Percentiles rank a stretch among this genome's conserved stretches.
Conservation (phyloP, 2,329 filamentous ascomycete species). For the Botrytis porri region DNA sequence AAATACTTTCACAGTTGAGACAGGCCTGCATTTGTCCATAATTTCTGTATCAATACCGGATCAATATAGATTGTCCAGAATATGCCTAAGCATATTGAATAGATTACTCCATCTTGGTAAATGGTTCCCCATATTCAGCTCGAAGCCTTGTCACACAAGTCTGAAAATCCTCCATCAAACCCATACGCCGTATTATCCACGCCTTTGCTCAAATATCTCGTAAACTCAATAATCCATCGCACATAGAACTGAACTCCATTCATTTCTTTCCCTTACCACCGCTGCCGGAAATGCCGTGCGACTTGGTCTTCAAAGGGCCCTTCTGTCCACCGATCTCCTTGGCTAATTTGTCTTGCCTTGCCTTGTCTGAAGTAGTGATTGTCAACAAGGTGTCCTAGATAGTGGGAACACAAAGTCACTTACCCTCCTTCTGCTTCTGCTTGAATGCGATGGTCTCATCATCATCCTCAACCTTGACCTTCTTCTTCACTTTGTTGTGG, state of each 20-base stretch:
- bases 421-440: slow-evolving; percentile 82
- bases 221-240: slow-evolving; percentile 8
- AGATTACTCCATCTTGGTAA: not conserved
- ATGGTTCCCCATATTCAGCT: slow-evolving; percentile 5
- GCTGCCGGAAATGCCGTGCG: slow-evolving; percentile 95
- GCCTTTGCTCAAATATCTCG: slow-evolving; percentile 16
- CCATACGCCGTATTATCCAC: slow-evolving; percentile 25
- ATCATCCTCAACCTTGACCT: slow-evolving; percentile 69
- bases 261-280: slow-evolving; percentile 69
- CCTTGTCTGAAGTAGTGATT: slow-evolving; percentile 46
- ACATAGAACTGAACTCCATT: slow-evolving; percentile 1
- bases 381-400: slow-evolving; percentile 42
- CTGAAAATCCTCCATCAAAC: slow-evolving; percentile 17
- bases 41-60: not conserved
- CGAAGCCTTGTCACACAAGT: not conserved
- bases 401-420: slow-evolving; percentile 37
- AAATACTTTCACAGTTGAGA: not conserved
- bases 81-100: not conserved
- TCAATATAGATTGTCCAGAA: not conserved
- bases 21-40: not conserved
- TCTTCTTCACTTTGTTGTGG: slow-evolving; percentile 81
- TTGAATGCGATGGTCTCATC: slow-evolving; percentile 82
- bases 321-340: slow-evolving; percentile 59
- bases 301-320: slow-evolving; percentile 79
- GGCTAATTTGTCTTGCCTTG: slow-evolving; percentile 77